A percentile compares a stretch with the other conserved stretches of the same genome.
These are phyloP conservation scores for Annulohypoxylon stygium DNA, from an alignment of 495 filamentous ascomycete genomes.

Conservation along the genomic window DNA sequence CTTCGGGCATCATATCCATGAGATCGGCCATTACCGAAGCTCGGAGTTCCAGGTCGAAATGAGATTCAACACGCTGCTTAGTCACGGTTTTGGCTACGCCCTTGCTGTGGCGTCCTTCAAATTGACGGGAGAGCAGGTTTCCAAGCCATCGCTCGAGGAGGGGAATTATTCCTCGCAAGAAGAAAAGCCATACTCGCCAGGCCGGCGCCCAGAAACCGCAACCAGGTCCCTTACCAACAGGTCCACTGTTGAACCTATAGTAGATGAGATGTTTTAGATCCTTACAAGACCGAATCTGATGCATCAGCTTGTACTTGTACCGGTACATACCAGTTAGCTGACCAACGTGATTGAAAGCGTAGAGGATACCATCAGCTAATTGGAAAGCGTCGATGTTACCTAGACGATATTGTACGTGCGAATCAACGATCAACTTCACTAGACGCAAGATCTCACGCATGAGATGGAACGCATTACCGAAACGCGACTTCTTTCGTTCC, in stretches of 20 bases:
- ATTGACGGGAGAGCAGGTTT: slow-evolving; percentile 95
- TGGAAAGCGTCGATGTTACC: slow-evolving; percentile 99
- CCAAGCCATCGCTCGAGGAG: slow-evolving; percentile 97
- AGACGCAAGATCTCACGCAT: slow-evolving; percentile 99
- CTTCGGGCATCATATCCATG: slow-evolving; percentile 99
- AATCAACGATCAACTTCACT: slow-evolving; percentile 98
- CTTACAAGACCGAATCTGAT: slow-evolving; percentile 99
- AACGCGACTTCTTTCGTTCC: slow-evolving; percentile 99
- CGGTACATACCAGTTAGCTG: slow-evolving; percentile 99
- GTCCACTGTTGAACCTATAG: slow-evolving; percentile 98
- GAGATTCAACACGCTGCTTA: slow-evolving; percentile 98
- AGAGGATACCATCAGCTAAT: slow-evolving; percentile 97
- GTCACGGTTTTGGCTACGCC: slow-evolving; percentile 99
- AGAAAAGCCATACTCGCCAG: slow-evolving; percentile 99
- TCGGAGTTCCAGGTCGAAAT: slow-evolving; percentile 97
- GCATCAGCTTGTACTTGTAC: slow-evolving; percentile 99
- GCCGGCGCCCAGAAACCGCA: slow-evolving; percentile 99
- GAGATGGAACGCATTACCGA: slow-evolving; percentile 99
- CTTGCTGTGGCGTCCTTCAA: slow-evolving; percentile 98
- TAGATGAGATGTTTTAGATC: slow-evolving; percentile 99
- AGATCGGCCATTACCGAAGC: slow-evolving; percentile 99
- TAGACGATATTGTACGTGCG: slow-evolving; percentile 96
- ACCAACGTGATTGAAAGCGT: slow-evolving; percentile 99
- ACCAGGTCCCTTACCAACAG: slow-evolving; percentile 97
- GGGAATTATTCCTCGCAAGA: slow-evolving; percentile 98